Percentiles rank a stretch among this genome's conserved stretches.
Conservation (phyloP, 2,329 filamentous ascomycete species). For the Chaetothyriales sp. region DNA sequence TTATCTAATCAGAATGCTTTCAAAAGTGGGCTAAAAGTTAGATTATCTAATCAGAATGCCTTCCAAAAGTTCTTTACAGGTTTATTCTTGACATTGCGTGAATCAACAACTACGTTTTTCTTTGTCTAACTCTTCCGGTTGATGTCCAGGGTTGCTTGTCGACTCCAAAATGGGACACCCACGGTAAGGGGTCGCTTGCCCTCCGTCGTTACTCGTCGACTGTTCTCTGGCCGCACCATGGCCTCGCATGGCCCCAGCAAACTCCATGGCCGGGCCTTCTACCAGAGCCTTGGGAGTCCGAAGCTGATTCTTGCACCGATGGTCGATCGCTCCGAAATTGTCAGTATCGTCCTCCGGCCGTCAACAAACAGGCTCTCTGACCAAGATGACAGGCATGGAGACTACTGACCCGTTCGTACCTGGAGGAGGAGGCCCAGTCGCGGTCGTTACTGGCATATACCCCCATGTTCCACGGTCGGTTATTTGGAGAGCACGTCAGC, state of each 20-base stretch:
- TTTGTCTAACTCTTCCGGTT: neutral
- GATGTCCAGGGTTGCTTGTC: neutral
- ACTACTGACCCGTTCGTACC: slow-evolving; percentile 85
- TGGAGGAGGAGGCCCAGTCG: slow-evolving; percentile 49
- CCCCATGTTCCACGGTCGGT: slow-evolving; percentile 87
- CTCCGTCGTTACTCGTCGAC: neutral
- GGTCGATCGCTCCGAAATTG: slow-evolving; percentile 97
- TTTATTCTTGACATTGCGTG: neutral
- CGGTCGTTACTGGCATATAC: slow-evolving; percentile 68
- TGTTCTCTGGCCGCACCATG: neutral
- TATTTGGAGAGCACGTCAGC: slow-evolving; percentile 61
- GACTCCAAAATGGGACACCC: neutral
- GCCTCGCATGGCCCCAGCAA: slow-evolving; percentile 30
- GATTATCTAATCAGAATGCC: too few relatives aligned
- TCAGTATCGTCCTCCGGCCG: slow-evolving; percentile 32
- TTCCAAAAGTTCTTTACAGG: neutral
- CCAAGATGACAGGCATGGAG: slow-evolving; percentile 62
- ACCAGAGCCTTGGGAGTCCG: slow-evolving; percentile 83
- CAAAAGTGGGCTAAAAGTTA: too few relatives aligned
- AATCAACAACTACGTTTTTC: neutral
- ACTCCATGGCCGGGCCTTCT: slow-evolving; percentile 74
- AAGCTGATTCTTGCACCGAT: slow-evolving; percentile 87
- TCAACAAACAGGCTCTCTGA: neutral
- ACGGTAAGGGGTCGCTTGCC: neutral
- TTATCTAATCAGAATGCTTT: too few relatives aligned